Base-by-base conservation (phyloP, 1,139 yeast genomes). In the Taphrina flavorubra region DNA sequence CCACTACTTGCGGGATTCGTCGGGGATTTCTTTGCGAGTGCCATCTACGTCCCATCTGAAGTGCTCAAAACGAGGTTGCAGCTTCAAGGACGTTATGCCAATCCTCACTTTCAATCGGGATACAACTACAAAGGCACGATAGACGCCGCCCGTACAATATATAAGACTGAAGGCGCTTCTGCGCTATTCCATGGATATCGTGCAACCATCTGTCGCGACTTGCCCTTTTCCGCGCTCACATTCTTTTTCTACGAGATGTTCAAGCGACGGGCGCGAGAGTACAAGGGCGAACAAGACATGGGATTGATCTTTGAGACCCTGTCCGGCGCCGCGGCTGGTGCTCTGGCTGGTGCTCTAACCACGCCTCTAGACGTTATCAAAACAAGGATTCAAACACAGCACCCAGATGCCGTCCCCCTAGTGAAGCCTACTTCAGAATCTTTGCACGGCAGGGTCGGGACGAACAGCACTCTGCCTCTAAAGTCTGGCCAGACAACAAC, bases 271-370 rank as follows among this genome's bases (percentile, higher is more conserved):
- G 82, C 83, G 10, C 80, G 78, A 71, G 67, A 69, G 14, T 72
- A 74, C 47, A 77, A 73, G 2, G 80, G 78, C 25, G 64, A 70
- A 10, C 75, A 76, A 14, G 81, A 81, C 51, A 77, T 81, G 74
- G 79, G 81, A 7, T 85, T 92, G 0, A 80, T 88, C 2, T 78
- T 84, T 40, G 99, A 94, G 78, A 80, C 94, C 47, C 74, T 84
- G 16, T 91, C 97, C 0, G 99, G 99, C 69, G 98, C 97, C 0
- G 86, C 91, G 0, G 99, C 99, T 0, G 99, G 99, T 72, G 98
- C 97, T 0, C 80, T 92, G 51, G 97, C 99, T 0, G 99, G 99
- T 1, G 47, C 55, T 20, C 66, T 66, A 20, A 90, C 96, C 0
- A 89, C 96, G 0, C 96, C 96, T 0, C 79, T 92, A 72, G 99